Percentiles rank a stretch among this genome's conserved stretches.
phyloP scores from a whole-genome alignment of 202 grass and related monocot species.

The Panicum virgatum region DNA sequence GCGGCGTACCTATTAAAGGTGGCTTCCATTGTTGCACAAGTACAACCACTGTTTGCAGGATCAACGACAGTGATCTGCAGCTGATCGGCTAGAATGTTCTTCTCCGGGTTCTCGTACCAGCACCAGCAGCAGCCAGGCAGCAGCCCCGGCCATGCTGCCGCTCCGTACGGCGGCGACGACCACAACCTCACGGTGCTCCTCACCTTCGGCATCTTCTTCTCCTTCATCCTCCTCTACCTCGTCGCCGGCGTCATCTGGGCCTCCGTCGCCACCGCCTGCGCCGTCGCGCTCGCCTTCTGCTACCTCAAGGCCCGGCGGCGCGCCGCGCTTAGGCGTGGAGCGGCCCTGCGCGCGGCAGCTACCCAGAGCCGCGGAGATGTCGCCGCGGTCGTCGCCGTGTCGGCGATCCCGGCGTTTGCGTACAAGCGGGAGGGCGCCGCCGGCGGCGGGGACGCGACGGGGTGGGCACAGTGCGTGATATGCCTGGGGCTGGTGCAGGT shows the following conservation, averaged over 20 bases:
- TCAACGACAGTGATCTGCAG: neutral
- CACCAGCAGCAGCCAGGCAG: neutral
- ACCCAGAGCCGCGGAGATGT: neutral
- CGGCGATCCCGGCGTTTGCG: conserved; percentile 30
- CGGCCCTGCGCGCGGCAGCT: too few relatives aligned
- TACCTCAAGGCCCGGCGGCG: conserved; percentile 25
- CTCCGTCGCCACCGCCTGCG: conserved; percentile 29
- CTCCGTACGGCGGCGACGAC: conserved; percentile 22
- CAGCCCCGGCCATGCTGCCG: neutral
- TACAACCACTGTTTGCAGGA: neutral
- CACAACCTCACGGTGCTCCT: conserved; percentile 38
- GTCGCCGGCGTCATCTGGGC: conserved; percentile 39
- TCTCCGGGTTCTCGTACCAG: conserved; percentile 1
- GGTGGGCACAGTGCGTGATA: conserved; percentile 56
- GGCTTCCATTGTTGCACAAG: neutral
- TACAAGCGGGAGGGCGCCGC: conserved; percentile 40
- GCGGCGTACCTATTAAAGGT: neutral
- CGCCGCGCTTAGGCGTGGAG: neutral
- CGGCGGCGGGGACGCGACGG: neutral
- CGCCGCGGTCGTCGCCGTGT: neutral
- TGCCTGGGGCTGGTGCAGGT: conserved; percentile 48
- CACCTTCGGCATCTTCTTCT: conserved; percentile 46
- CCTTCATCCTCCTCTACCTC: conserved; percentile 51
- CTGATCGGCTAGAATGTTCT: conserved; percentile 6
- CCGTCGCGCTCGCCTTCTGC: conserved; percentile 14